Percentiles rank a stretch among this genome's conserved stretches.
phyloP scores from a whole-genome alignment of 257 asterid species.

The Nicotiana paniculata region DNA sequence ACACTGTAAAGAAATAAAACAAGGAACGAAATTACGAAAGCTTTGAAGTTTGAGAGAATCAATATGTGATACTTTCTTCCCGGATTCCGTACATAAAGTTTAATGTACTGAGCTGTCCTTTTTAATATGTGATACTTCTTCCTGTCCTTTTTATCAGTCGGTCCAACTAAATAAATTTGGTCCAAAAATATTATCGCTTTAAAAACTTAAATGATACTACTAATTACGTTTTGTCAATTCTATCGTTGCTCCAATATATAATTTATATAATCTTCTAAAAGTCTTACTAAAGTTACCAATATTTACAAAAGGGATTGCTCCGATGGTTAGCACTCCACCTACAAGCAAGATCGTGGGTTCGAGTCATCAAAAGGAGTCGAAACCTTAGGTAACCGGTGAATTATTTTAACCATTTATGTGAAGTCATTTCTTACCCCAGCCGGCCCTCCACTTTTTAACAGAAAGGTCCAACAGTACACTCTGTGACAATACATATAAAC shows the following conservation, averaged over 20 bases:
- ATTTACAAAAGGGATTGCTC: too few relatives aligned
- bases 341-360: too few relatives aligned
- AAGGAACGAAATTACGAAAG: too few relatives aligned
- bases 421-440: not conserved
- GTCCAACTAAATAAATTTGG: not conserved
- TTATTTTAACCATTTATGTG: not conserved
- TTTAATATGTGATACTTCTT: too few relatives aligned
- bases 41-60: not conserved
- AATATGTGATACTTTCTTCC: too few relatives aligned
- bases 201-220: too few relatives aligned
- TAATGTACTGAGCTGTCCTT: too few relatives aligned
- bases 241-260: not conserved
- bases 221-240: too few relatives aligned
- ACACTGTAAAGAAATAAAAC: not conserved
- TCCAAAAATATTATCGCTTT: not conserved
- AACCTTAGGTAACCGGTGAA: not conserved
- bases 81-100: accelerated
- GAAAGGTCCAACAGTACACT: too few relatives aligned
- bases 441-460: not conserved
- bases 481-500: not conserved
- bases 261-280: not conserved
- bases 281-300: not conserved
- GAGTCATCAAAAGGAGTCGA: too few relatives aligned
- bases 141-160: not conserved
- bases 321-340: too few relatives aligned